Conservation (phyloP, 176 grass and related monocot genomes). For the Echinochloa phyllopogon region DNA sequence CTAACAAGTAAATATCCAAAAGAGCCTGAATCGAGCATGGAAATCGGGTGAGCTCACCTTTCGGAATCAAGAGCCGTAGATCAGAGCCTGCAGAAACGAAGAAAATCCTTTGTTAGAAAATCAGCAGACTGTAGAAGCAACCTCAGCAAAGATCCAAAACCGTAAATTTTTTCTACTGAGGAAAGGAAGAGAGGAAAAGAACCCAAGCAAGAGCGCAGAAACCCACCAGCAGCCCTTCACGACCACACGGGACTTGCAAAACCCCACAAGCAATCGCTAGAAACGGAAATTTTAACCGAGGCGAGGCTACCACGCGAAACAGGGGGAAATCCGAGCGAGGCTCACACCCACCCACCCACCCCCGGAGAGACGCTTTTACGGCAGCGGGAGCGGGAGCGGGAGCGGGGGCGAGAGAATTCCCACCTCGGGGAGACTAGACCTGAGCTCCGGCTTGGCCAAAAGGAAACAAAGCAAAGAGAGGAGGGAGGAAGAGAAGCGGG, state of each 20-base stretch:
- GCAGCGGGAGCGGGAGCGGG: background rate
- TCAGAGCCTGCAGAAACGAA: conserved; percentile 39
- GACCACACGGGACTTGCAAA: background rate
- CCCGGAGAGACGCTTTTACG: background rate
- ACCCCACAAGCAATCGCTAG: background rate
- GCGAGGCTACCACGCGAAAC: background rate
- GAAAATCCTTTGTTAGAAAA: background rate
- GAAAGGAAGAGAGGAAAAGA: background rate
- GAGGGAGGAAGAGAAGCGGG: background rate
- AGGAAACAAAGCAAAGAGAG: background rate
- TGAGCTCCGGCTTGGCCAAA: background rate
- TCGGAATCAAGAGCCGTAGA: conserved; percentile 22
- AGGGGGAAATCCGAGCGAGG: background rate
- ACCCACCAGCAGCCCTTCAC: background rate
- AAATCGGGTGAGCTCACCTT: conserved; percentile 7
- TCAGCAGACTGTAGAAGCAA: background rate
- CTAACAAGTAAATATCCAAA: background rate
- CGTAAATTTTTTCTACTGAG: too few relatives aligned
- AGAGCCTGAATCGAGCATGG: background rate
- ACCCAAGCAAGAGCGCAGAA: background rate
- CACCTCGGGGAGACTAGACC: conserved; percentile 21
- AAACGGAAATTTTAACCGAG: background rate
- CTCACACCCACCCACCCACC: too few relatives aligned
- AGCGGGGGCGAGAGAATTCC: background rate
- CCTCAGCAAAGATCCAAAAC: background rate